Conservation (phyloP, 2,329 filamentous ascomycete genomes). For the Penicillium glabrum region DNA sequence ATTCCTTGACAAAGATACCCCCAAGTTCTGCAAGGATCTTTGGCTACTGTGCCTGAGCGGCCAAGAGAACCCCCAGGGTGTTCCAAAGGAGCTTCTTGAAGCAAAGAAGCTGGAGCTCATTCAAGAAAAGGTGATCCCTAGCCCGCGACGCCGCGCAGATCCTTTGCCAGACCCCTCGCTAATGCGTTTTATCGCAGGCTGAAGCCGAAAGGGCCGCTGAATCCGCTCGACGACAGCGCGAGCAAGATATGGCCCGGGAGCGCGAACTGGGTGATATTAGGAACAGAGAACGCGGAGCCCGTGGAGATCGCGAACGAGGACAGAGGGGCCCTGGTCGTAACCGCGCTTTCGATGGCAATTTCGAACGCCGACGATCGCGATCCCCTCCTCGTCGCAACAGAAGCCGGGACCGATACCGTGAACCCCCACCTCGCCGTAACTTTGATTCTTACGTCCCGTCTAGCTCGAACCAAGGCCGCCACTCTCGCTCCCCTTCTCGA, state of each 20-base stretch:
- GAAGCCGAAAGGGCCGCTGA: slow-evolving; percentile 81
- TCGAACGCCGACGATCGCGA: slow-evolving; percentile 53
- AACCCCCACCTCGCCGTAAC: slow-evolving; percentile 50
- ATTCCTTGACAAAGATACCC: slow-evolving; percentile 89
- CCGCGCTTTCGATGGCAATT: slow-evolving; percentile 32
- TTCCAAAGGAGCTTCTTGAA: slow-evolving; percentile 90
- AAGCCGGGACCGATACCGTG: slow-evolving; percentile 47
- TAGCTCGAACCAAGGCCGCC: slow-evolving; percentile 40
- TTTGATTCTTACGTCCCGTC: slow-evolving; percentile 59
- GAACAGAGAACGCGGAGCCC: slow-evolving; percentile 47
- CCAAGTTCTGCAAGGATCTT: slow-evolving; percentile 85
- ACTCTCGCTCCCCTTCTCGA: slow-evolving; percentile 32
- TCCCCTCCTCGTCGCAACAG: slow-evolving; percentile 54
- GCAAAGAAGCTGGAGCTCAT: slow-evolving; percentile 94
- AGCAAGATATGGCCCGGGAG: slow-evolving; percentile 70
- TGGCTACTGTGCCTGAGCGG: slow-evolving; percentile 92
- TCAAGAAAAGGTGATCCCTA: slow-evolving; percentile 75
- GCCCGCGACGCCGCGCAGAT: not conserved
- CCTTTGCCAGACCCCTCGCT: slow-evolving; percentile 5
- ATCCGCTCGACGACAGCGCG: slow-evolving; percentile 68
- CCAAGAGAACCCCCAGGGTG: slow-evolving; percentile 82
- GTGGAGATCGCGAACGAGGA: not conserved
- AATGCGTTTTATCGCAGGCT: slow-evolving; percentile 52
- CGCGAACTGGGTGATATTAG: slow-evolving; percentile 68
- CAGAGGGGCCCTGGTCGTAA: slow-evolving; percentile 34